Evolutionary conservation across 768 basidiomycete species (phyloP), one percentile per base, ranked within the genome.

Genomic region (Pisolithus sp.): DNA sequence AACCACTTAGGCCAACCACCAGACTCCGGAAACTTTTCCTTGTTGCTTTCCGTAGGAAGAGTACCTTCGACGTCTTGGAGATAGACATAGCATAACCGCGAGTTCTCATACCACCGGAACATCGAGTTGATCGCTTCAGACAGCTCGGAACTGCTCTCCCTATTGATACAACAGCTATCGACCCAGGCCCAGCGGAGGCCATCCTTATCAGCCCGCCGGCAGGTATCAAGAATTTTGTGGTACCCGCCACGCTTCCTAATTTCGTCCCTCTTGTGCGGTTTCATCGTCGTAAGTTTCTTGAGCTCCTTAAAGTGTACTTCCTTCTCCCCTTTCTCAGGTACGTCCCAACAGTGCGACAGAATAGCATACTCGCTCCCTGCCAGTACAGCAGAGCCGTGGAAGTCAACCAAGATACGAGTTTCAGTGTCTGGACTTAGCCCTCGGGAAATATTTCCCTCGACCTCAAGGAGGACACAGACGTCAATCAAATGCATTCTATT

Each of bases 131-230:
- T 34, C 34, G 34, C 34, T 34, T 34, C 34, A 5, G 50, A 50
- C 18, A 59, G 46, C 26, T 61, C 60, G 2, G 60, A 46, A 38
- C 60, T 61, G 43, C 60, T 61, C 46, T 28, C 28, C 17, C 53
- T 61, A 39, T 61, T 52, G 31, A 60, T 57, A 39, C 60, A 61
- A 24, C 52, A 57, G 12, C 55, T 60, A 34, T 59, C 59, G 13
- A 52, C 38, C 59, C 58, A 60, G 47, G 51, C 50, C 17, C 48
- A 53, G 7, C 46, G 26, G 17, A 43, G 47, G 21, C 48, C 48
- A 36, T 49, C 54, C 23, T 15, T 28, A 7, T 38, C 18, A 17
- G 54, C 54, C 15, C 37, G 18, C 2, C 38, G 10, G 21, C 52
- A 53, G 18, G 31, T 47, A 20, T 20, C 20, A 23, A 13, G 15